Evolutionary conservation across 306 rosid species (phyloP).

Genomic region (Malus sieversii): DNA sequence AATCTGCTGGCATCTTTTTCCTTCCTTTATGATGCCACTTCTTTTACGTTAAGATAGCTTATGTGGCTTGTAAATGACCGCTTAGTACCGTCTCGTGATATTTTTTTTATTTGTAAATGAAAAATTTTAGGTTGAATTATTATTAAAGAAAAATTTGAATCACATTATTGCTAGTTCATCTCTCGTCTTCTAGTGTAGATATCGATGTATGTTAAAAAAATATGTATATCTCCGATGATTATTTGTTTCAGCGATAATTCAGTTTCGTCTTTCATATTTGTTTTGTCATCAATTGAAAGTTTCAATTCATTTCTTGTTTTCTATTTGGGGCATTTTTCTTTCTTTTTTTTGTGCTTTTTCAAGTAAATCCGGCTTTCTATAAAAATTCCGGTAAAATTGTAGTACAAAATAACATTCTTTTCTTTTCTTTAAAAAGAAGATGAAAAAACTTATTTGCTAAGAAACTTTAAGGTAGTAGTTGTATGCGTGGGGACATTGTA

Average conservation of each 20-base stretch:
- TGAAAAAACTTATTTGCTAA: not conserved
- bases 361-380: not conserved
- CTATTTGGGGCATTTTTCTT: not conserved
- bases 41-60: not conserved
- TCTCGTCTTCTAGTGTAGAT: too few relatives aligned
- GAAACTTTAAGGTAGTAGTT: not conserved
- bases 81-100: too few relatives aligned
- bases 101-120: too few relatives aligned
- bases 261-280: too few relatives aligned
- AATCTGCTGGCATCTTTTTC: not conserved
- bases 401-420: too few relatives aligned
- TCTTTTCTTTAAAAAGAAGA: not conserved
- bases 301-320: not conserved
- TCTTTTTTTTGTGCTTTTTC: not conserved
- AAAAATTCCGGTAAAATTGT: not conserved
- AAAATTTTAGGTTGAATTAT: accelerated
- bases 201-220: too few relatives aligned
- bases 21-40: not conserved
- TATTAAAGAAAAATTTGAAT: too few relatives aligned
- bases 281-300: not conserved
- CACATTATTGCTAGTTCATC: too few relatives aligned
- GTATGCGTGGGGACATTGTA: not conserved
- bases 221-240: too few relatives aligned
- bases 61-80: not conserved
- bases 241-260: too few relatives aligned